Conservation (phyloP, 169 alveolate genomes). For the Eimeria necatrix region DNA sequence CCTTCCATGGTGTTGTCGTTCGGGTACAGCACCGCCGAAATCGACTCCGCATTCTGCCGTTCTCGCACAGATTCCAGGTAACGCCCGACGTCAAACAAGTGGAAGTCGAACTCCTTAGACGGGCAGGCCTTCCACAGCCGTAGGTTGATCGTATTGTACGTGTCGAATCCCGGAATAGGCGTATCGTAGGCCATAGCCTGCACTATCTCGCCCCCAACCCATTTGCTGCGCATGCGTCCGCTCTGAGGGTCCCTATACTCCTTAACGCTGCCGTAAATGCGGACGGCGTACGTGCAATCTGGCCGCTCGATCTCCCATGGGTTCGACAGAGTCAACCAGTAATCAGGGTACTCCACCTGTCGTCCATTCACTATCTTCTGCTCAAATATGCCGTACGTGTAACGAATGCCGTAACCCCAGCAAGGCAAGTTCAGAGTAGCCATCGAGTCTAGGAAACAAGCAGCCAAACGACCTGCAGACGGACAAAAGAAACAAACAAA, state of each 20-base stretch:
- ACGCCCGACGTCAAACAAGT: slow-evolving; percentile 94
- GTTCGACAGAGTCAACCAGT: slow-evolving; percentile 95
- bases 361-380: slow-evolving; percentile 95
- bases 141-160: slow-evolving; percentile 95
- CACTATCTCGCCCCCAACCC: slow-evolving; percentile 97
- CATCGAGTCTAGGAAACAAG: slow-evolving; percentile 97
- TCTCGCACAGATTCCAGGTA: slow-evolving; percentile 94
- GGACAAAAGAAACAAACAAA: not conserved
- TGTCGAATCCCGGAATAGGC: slow-evolving; percentile 97
- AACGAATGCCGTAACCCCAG: slow-evolving; percentile 98
- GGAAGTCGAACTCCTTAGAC: slow-evolving; percentile 95
- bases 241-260: slow-evolving; percentile 71
- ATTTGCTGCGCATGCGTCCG: slow-evolving; percentile 79
- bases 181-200: slow-evolving; percentile 98
- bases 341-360: slow-evolving; percentile 97
- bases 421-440: slow-evolving; percentile 97
- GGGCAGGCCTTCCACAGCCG: slow-evolving; percentile 96
- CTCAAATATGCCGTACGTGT: slow-evolving; percentile 98
- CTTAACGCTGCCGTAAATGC: slow-evolving; percentile 92
- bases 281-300: slow-evolving; percentile 95
- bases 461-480: slow-evolving; percentile 94
- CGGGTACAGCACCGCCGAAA: slow-evolving; percentile 97
- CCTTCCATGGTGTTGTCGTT: slow-evolving; percentile 95
- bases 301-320: slow-evolving; percentile 98
- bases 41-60: slow-evolving; percentile 95